phyloP scores from a whole-genome alignment of 139 green algal species.

The Monoraphidium neglectum region DNA sequence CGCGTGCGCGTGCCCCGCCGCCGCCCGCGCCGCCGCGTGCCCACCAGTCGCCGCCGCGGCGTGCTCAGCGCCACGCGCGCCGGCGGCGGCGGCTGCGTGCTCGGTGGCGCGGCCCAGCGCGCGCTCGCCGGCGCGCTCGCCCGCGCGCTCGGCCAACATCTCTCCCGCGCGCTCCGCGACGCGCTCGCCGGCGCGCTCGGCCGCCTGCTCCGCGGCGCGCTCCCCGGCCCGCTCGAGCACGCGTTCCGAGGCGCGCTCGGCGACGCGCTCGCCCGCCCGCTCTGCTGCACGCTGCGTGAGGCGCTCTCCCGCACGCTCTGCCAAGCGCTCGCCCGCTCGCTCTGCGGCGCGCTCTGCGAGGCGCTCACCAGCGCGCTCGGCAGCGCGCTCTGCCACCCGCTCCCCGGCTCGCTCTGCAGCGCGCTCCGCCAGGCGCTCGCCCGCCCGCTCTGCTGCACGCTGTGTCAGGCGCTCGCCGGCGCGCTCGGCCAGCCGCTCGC shows the following conservation, averaged over 20 bases:
- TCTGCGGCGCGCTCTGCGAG: constrained; percentile 12
- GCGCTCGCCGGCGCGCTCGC: constrained; percentile 26
- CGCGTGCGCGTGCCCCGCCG: constrained; percentile 5
- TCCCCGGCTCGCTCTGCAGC: constrained; percentile 22
- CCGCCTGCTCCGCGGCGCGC: constrained; percentile 9
- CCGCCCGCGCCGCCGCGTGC: constrained; percentile 9
- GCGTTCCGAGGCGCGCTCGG: constrained; percentile 36
- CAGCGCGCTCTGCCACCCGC: constrained; percentile 13
- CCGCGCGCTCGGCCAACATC: constrained; percentile 19
- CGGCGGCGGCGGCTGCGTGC: constrained; percentile 10
- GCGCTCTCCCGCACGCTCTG: constrained; percentile 11
- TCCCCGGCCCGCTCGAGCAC: constrained; percentile 16
- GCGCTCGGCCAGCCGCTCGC: constrained; percentile 21
- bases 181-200: constrained; percentile 18
- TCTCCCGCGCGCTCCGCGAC: constrained; percentile 28
- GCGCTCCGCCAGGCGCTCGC: constrained; percentile 14
- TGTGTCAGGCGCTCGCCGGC: constrained; percentile 12
- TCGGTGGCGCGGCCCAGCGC: too few relatives aligned
- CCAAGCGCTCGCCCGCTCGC: constrained; percentile 4
- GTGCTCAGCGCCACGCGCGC: constrained; percentile 14
- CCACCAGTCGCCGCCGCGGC: background rate
- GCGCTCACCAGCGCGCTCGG: constrained; percentile 3
- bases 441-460: constrained; percentile 10
- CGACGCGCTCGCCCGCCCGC: constrained; percentile 15
- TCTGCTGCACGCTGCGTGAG: background rate